phyloP scores from a whole-genome alignment of 1,284 basidiomycete genomes.

The Ceratobasidium theobromae region DNA sequence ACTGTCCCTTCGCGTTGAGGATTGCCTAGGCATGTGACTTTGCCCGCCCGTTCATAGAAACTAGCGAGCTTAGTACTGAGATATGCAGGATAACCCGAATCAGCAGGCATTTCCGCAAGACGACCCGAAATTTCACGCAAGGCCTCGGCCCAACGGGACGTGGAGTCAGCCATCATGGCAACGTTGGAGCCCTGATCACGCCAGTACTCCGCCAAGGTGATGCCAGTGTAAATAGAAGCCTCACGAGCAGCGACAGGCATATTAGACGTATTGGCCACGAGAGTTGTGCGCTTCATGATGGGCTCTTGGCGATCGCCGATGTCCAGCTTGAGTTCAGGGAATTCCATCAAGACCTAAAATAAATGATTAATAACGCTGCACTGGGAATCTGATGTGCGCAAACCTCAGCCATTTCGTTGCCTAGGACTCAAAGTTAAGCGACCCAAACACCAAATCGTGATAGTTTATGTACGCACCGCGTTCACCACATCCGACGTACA shows the following conservation, averaged over 20 bases:
- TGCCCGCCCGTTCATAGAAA: conserved; percentile 99
- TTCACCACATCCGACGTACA: conserved; percentile 97
- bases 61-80: conserved; percentile 92
- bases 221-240: conserved; percentile 99
- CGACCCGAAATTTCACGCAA: conserved; percentile 99
- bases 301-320: conserved; percentile 91
- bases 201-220: conserved; percentile 99
- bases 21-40: conserved; percentile 89
- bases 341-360: conserved; percentile 52
- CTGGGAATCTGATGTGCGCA: conserved; percentile 63
- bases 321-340: conserved; percentile 94
- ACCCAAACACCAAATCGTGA: neutral
- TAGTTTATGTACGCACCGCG: conserved; percentile 57
- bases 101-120: conserved; percentile 99
- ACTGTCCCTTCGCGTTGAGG: conserved; percentile 90
- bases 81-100: conserved; percentile 98
- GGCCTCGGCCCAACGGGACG: conserved; percentile 99
- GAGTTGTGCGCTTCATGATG: conserved; percentile 99
- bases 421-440: conserved; percentile 4
- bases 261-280: conserved; percentile 99
- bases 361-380: neutral
- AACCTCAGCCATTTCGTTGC: conserved; percentile 94
- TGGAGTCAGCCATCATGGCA: conserved; percentile 99
- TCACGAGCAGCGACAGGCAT: conserved; percentile 99
- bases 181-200: conserved; percentile 98